These are phyloP conservation scores for Kurtzmaniella cleridarum DNA, from an alignment of 805 yeast species.

Conservation along the genomic window DNA sequence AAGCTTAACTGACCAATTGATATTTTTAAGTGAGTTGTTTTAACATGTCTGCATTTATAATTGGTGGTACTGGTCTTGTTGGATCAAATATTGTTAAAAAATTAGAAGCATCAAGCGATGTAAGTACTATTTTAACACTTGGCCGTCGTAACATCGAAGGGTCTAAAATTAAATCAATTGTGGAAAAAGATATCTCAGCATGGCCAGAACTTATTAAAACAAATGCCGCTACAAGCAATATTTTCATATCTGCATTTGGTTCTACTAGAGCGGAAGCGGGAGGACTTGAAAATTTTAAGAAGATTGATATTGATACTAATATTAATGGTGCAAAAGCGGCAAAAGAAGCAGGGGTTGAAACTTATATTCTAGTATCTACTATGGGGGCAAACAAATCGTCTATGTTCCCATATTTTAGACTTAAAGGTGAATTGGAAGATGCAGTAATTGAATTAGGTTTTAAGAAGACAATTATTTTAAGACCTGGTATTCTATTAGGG, in stretches of 20 bases:
- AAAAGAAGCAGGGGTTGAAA: constrained; percentile 58
- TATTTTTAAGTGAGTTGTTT: no score
- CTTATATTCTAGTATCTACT: constrained; percentile 64
- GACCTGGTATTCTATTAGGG: constrained; percentile 76
- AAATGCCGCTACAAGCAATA: constrained; percentile 28
- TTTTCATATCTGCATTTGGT: constrained; percentile 64
- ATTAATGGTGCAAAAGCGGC: constrained; percentile 68
- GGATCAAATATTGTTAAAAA: constrained; percentile 54
- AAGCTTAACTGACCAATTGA: no score
- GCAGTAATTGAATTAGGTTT: constrained; percentile 59
- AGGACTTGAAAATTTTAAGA: constrained; percentile 58
- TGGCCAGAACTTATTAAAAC: constrained; percentile 45
- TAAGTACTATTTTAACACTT: constrained; percentile 42
- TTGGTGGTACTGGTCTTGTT: constrained; percentile 80
- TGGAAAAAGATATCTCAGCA: constrained; percentile 40
- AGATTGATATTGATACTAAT: constrained; percentile 73
- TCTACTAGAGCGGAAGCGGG: constrained; percentile 75
- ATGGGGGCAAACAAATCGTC: constrained; percentile 59
- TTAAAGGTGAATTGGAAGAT: constrained; percentile 75
- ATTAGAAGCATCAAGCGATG: constrained; percentile 31
- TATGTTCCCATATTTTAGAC: constrained; percentile 51
- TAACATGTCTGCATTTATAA: constrained; percentile 15
- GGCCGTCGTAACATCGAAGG: constrained; percentile 40
- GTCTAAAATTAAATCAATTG: constrained; percentile 30
- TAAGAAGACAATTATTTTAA: constrained; percentile 65